Conservation (phyloP, 768 basidiomycete genomes). For the Mrakia frigida region DNA sequence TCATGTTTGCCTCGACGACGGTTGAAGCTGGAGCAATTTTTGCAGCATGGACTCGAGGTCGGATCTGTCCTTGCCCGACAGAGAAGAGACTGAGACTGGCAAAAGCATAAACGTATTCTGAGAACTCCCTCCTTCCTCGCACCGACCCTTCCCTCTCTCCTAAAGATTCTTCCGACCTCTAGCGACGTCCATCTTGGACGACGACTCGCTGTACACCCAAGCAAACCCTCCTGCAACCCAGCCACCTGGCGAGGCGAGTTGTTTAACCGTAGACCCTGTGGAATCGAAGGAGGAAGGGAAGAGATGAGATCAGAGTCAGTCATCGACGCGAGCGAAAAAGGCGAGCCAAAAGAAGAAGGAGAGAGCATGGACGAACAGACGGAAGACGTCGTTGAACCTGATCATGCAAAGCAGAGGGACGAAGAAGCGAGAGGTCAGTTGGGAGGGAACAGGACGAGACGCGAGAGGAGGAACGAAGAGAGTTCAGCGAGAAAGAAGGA, state of each 20-base stretch:
- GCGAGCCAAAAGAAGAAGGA: neutral
- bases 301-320: neutral
- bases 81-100: neutral
- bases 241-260: neutral
- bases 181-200: neutral
- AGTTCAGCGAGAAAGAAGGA: constrained; percentile 8
- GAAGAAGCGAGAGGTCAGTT: neutral
- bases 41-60: too few relatives aligned
- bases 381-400: constrained; percentile 41
- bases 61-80: neutral
- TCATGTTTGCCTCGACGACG: too few relatives aligned
- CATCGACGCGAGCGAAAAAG: neutral
- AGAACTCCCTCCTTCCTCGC: neutral
- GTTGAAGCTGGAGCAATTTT: too few relatives aligned
- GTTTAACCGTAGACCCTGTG: constrained; percentile 30
- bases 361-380: constrained; percentile 29
- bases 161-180: too few relatives aligned
- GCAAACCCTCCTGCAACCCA: neutral
- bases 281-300: neutral
- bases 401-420: neutral
- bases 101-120: neutral
- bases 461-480: neutral
- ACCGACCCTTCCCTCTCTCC: neutral
- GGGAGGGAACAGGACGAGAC: neutral
- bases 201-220: neutral